These are phyloP conservation scores for Microcyclosporella mali DNA, from an alignment of 2,329 filamentous ascomycete species.

Conservation along the genomic window DNA sequence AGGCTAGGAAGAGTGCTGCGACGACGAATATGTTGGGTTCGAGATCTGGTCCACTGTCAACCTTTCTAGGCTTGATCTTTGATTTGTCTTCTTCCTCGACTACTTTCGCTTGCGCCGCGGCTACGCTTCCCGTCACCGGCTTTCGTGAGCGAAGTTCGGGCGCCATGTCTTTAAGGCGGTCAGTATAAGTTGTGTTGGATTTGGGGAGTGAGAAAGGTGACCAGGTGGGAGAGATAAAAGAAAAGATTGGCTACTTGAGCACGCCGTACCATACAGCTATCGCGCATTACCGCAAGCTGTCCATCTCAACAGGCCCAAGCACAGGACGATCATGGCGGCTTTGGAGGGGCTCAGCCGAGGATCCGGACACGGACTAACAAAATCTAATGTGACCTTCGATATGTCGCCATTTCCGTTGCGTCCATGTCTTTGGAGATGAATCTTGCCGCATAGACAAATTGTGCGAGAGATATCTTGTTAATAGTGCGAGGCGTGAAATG, in stretches of 20 bases:
- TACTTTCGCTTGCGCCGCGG: slow-evolving; percentile 4
- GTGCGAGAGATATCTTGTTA: no score
- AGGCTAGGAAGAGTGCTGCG: slow-evolving; percentile 10
- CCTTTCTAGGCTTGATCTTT: slow-evolving; percentile 4
- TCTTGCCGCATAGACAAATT: no score
- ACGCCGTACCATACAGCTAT: neutral
- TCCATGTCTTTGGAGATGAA: no score
- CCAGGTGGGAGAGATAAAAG: neutral
- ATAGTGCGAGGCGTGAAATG: no score
- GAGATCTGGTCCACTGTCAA: slow-evolving; percentile 10
- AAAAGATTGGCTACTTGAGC: neutral
- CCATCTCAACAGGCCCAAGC: no score
- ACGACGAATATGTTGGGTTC: slow-evolving; percentile 20
- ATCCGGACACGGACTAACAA: no score
- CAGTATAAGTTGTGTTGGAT: neutral
- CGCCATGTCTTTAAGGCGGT: neutral
- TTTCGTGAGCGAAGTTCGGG: slow-evolving; percentile 1
- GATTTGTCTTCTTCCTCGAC: slow-evolving; percentile 12
- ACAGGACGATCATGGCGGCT: no score
- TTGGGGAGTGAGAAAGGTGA: no score
- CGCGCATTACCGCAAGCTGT: neutral
- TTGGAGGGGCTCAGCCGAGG: no score
- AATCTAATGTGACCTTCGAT: no score
- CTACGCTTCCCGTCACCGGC: neutral
- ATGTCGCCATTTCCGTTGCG: no score